These are phyloP conservation scores for Suillus spraguei DNA, from an alignment of 768 basidiomycete species.

Conservation along the genomic window DNA sequence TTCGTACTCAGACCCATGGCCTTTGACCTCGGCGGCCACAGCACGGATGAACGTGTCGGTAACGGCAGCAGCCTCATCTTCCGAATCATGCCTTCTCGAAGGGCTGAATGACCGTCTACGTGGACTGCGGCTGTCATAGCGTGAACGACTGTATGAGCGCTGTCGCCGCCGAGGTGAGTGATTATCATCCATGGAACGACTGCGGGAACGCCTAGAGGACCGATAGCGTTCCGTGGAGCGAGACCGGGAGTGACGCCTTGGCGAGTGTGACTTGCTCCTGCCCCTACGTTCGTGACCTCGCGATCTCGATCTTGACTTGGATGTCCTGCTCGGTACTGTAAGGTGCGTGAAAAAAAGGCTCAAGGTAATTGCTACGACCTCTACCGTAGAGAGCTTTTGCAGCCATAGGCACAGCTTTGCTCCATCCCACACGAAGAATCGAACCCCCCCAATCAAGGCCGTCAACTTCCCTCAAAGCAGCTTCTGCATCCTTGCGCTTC, in stretches of 20 bases:
- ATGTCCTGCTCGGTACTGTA: conserved; percentile 18
- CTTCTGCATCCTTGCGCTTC: conserved; percentile 90
- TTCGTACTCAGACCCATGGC: conserved; percentile 80
- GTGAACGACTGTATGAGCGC: conserved; percentile 44
- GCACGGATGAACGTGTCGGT: conserved; percentile 86
- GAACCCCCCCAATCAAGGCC: conserved; percentile 95
- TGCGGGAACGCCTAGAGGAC: conserved; percentile 49
- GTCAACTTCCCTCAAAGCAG: conserved; percentile 86
- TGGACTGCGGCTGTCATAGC: conserved; percentile 48
- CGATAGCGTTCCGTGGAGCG: conserved; percentile 40
- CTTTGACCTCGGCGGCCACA: conserved; percentile 83
- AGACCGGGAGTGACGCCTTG: conserved; percentile 37
- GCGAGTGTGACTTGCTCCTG: conserved; percentile 29
- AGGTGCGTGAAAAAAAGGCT: not conserved
- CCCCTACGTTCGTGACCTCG: conserved; percentile 30
- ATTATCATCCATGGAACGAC: conserved; percentile 47
- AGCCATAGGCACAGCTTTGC: conserved; percentile 91
- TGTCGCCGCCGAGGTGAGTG: conserved; percentile 44
- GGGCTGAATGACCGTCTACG: conserved; percentile 40
- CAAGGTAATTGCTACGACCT: conserved; percentile 16
- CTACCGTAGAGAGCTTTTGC: conserved; percentile 80
- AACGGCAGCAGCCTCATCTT: conserved; percentile 52
- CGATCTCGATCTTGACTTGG: conserved; percentile 38
- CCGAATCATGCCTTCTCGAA: conserved; percentile 49
- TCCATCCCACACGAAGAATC: conserved; percentile 90